phyloP scores from a whole-genome alignment of 2,329 filamentous ascomycete genomes.

The Paecilomyces fulvus region DNA sequence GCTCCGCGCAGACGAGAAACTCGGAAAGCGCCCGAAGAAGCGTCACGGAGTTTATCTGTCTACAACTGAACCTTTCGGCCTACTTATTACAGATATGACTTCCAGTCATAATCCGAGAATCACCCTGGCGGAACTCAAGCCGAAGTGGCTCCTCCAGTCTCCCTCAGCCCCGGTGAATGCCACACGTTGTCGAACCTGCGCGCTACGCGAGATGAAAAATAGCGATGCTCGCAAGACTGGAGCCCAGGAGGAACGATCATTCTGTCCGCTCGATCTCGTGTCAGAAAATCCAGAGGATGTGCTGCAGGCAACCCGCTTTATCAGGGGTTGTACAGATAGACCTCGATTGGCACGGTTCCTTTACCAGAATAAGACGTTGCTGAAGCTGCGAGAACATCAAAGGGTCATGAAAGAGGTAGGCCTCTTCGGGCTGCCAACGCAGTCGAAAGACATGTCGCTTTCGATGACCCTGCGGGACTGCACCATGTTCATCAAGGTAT shows the following conservation, averaged over 20 bases:
- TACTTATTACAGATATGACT: slow-evolving; percentile 69
- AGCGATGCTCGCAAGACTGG: slow-evolving; percentile 22
- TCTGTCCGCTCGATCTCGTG: slow-evolving; percentile 59
- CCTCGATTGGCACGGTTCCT: slow-evolving; percentile 24
- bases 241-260: slow-evolving; percentile 30
- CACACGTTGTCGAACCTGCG: slow-evolving; percentile 66
- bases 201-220: slow-evolving; percentile 46
- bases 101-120: slow-evolving; percentile 25
- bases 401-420: slow-evolving; percentile 26
- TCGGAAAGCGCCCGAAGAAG: slow-evolving; percentile 38
- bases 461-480: slow-evolving; percentile 79
- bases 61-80: slow-evolving; percentile 51
- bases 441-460: slow-evolving; percentile 46
- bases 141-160: slow-evolving; percentile 75
- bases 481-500: slow-evolving; percentile 61
- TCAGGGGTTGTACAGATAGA: slow-evolving; percentile 31
- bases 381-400: slow-evolving; percentile 27
- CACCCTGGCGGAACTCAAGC: slow-evolving; percentile 64
- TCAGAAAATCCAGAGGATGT: slow-evolving; percentile 39
- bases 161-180: slow-evolving; percentile 58
- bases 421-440: slow-evolving; percentile 24
- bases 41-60: slow-evolving; percentile 44
- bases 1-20: slow-evolving; percentile 43
- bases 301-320: slow-evolving; percentile 31
- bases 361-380: slow-evolving; percentile 24